Evolutionary conservation across 495 filamentous ascomycete genomes (phyloP).

Genomic region (Penicillium subrubescens): DNA sequence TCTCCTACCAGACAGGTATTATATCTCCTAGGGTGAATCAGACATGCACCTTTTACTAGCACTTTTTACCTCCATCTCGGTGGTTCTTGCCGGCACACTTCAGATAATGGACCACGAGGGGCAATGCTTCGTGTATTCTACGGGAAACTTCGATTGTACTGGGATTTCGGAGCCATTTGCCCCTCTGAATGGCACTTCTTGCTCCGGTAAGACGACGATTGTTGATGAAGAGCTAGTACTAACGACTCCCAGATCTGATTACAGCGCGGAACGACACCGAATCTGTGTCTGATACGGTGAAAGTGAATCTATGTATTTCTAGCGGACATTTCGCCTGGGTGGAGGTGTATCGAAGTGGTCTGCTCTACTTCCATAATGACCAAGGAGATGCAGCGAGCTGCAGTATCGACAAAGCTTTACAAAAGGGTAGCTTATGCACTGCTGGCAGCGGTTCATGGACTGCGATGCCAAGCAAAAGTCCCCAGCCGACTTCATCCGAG

Average conservation of each 20-base stretch:
- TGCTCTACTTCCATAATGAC: neutral
- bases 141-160: conserved; percentile 1
- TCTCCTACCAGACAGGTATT: too few species aligned
- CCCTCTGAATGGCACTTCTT: neutral
- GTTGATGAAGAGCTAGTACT: neutral
- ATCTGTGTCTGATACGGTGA: neutral
- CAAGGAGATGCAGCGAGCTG: neutral
- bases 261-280: neutral
- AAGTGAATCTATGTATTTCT: neutral
- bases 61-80: too few species aligned
- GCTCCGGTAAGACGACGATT: neutral
- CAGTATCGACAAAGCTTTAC: too few species aligned
- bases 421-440: too few species aligned
- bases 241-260: neutral
- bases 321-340: neutral
- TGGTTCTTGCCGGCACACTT: neutral
- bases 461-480: too few species aligned
- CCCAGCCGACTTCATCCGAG: too few species aligned
- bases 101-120: conserved; percentile 7
- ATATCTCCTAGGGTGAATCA: too few species aligned
- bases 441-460: too few species aligned
- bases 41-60: too few species aligned
- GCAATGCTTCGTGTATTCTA: too few species aligned
- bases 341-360: neutral
- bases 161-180: neutral